These are phyloP conservation scores for Penicillium subrubescens DNA, from an alignment of 495 filamentous ascomycete species.

Conservation along the genomic window DNA sequence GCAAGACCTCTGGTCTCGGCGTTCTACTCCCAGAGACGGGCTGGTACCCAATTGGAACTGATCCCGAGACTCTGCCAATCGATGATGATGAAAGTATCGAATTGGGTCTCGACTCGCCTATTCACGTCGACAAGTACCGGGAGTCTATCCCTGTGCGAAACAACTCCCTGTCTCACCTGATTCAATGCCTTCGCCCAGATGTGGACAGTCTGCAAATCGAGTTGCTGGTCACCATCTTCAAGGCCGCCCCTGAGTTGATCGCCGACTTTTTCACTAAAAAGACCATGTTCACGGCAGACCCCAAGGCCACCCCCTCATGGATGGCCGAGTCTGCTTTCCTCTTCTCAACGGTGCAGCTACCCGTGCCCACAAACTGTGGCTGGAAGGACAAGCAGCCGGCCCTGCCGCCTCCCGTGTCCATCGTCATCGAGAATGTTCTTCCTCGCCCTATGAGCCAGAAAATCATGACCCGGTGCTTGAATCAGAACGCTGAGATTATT, in stretches of 20 bases:
- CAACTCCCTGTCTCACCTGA: conserved; percentile 69
- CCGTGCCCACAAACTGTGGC: conserved; percentile 71
- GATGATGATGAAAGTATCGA: conserved; percentile 58
- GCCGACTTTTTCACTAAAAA: conserved; percentile 81
- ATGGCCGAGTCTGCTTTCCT: conserved; percentile 88
- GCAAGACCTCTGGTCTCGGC: conserved; percentile 68
- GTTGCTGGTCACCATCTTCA: conserved; percentile 76
- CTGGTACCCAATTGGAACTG: conserved; percentile 70
- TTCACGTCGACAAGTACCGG: conserved; percentile 66
- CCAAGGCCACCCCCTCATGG: conserved; percentile 90
- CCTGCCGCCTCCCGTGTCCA: conserved; percentile 71
- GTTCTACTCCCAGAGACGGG: conserved; percentile 68
- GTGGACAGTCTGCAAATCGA: conserved; percentile 78
- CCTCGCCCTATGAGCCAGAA: conserved; percentile 81
- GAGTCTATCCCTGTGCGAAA: conserved; percentile 74
- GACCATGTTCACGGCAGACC: conserved; percentile 81
- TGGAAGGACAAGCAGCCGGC: conserved; percentile 51
- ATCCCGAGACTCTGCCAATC: conserved; percentile 50
- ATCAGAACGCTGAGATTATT: conserved; percentile 71
- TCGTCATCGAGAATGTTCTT: conserved; percentile 82
- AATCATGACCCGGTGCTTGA: conserved; percentile 73
- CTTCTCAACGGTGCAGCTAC: conserved; percentile 73
- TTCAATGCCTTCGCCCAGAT: conserved; percentile 80
- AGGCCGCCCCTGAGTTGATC: conserved; percentile 77
- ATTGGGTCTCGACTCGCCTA: conserved; percentile 65